Conservation (phyloP, 495 filamentous ascomycete species). For the Letharia columbiana region DNA sequence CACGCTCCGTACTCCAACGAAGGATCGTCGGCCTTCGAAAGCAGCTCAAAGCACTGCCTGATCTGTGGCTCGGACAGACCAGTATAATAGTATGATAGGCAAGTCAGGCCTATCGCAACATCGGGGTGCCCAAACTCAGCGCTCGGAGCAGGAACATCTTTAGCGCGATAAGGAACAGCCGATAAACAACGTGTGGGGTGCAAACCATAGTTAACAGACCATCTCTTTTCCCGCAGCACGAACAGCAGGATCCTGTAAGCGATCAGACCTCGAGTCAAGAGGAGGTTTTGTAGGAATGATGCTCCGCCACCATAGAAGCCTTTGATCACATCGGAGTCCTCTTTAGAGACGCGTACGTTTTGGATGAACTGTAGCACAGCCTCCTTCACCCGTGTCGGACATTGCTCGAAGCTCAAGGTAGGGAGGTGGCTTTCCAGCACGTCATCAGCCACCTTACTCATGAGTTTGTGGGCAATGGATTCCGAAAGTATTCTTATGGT, state of each 20-base stretch:
- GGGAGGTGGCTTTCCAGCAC: background rate
- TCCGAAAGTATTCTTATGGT: background rate
- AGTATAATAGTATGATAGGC: slow-evolving; percentile 57
- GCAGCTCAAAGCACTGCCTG: slow-evolving; percentile 36
- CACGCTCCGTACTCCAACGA: slow-evolving; percentile 47
- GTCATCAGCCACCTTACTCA: background rate
- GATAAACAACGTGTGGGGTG: slow-evolving; percentile 6
- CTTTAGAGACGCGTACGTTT: background rate
- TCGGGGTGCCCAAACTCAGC: slow-evolving; percentile 71
- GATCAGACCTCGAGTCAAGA: slow-evolving; percentile 41
- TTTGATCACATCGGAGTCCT: background rate
- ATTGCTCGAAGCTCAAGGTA: background rate
- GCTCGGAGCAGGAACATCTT: slow-evolving; percentile 51
- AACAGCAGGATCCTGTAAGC: slow-evolving; percentile 49
- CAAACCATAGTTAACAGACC: slow-evolving; percentile 60
- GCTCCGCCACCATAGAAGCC: background rate
- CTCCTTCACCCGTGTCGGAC: background rate
- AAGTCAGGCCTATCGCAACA: slow-evolving; percentile 55
- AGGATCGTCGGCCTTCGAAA: slow-evolving; percentile 47
- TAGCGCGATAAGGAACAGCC: slow-evolving; percentile 39
- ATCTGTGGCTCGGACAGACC: slow-evolving; percentile 50
- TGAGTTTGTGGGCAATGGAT: background rate
- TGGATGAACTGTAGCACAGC: background rate
- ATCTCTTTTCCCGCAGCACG: slow-evolving; percentile 48
- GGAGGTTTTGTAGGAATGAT: background rate